Evolutionary conservation across 768 basidiomycete genomes (phyloP).

Genomic region (Suillus cothurnatus): DNA sequence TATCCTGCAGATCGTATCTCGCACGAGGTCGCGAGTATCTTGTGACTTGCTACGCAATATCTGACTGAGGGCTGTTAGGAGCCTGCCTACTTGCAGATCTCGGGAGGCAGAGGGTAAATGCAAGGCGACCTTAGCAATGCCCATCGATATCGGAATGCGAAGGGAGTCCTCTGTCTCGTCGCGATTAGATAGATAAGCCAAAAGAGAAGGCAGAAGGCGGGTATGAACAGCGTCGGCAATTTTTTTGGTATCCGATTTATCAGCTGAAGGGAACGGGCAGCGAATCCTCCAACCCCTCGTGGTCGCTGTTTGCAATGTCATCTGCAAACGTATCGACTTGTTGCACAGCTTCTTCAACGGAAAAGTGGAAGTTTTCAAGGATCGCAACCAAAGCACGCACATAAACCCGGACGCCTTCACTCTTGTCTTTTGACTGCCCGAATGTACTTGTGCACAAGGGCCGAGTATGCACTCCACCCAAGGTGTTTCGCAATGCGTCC

Average conservation of each 20-base stretch:
- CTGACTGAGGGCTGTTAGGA: constrained; percentile 87
- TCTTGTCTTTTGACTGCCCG: constrained; percentile 67
- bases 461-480: constrained; percentile 83
- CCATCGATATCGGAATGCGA: constrained; percentile 86
- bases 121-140: constrained; percentile 81
- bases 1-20: constrained; percentile 84
- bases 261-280: constrained; percentile 11
- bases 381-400: constrained; percentile 84
- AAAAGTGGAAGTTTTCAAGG: constrained; percentile 90
- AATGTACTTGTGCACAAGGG: constrained; percentile 79
- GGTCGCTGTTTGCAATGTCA: constrained; percentile 32
- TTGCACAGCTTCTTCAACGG: constrained; percentile 62
- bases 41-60: constrained; percentile 92
- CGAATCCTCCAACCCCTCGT: constrained; percentile 26
- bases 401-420: constrained; percentile 74
- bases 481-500: constrained; percentile 79
- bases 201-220: constrained; percentile 76
- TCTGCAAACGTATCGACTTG: constrained; percentile 28
- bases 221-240: constrained; percentile 78
- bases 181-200: constrained; percentile 80
- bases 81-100: constrained; percentile 68
- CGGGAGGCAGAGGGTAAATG: constrained; percentile 69
- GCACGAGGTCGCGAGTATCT: constrained; percentile 85
- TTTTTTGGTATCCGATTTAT: constrained; percentile 23
- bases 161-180: constrained; percentile 83